Percentiles rank a stretch among this genome's conserved stretches.
phyloP scores from a whole-genome alignment of 2,329 filamentous ascomycete genomes.

The Chaetothyriales sp. region DNA sequence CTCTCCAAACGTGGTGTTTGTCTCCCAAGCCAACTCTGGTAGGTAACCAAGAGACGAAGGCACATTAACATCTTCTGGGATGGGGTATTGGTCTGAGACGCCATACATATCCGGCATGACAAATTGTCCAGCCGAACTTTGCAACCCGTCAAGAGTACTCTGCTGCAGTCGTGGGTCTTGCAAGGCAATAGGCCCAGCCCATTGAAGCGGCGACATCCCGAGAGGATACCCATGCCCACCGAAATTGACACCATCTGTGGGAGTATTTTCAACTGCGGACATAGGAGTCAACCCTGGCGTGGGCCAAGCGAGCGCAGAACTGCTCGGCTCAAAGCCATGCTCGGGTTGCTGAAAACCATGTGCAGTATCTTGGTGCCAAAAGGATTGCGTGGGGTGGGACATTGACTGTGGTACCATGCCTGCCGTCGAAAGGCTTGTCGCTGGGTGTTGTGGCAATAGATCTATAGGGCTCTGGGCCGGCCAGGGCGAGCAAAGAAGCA shows the following conservation, averaged over 20 bases:
- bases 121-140: background rate
- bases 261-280: background rate
- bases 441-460: background rate
- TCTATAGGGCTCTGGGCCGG: background rate
- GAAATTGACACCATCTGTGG: background rate
- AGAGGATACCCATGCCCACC: background rate
- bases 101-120: background rate
- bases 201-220: background rate
- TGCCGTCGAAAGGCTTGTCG: background rate
- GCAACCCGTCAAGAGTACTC: background rate
- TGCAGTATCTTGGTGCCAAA: background rate
- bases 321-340: background rate
- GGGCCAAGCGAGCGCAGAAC: background rate
- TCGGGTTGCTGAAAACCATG: background rate
- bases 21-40: background rate
- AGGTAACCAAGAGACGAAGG: background rate
- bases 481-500: background rate
- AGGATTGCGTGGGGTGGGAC: background rate
- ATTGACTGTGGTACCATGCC: background rate
- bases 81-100: background rate
- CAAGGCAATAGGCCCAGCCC: background rate
- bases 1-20: background rate
- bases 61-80: background rate
- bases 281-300: background rate
- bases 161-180: background rate